Base-by-base conservation (phyloP, 805 yeast species). In the Clavispora fructus region DNA sequence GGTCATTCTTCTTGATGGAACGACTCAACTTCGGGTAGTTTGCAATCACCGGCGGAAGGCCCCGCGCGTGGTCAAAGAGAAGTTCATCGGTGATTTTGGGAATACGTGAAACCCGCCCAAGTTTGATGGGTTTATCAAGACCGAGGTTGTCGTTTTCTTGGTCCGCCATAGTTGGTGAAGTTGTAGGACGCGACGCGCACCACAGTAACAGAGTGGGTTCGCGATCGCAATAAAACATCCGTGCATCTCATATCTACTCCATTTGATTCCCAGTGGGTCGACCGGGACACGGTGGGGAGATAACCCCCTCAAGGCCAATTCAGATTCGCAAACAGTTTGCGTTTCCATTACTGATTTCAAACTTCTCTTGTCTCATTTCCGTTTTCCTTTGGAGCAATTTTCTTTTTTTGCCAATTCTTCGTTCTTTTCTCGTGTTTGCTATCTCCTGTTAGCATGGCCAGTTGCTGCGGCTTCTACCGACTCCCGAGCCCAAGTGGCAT, bases 31-130 rank as follows among this genome's bases (percentile, higher is more conserved):
- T 63, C 13, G 44, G 48, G 49, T 70, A 60, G 53, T 69, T 64
- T 41, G 61, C 61, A 13, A 59, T 54, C 27, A 71, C 55, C 45
- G 65, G 62, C 8, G 63, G 60, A 14, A 71, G 50, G 1, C 77
- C 77, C 5, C 62, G 59, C 11, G 55, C 53, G 30, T 54, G 55
- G 40, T 64, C 63, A 47, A 71, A 62, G 10, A 71, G 53, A 41
- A 74, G 54, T 30, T 68, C 68, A 44, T 69, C 68, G 40, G 73
- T 74, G 32, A 71, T 50, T 44, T 62, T 63, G n/a, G 75, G 67
- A 7, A 65, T 50, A 43, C 66, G 65, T 13, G 56, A 56, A 14
- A 47, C 53, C 14, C 73, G 57, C 13, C 62, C 61, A 16, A 68
- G 57, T 47, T 67, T 69, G 35, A 71, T 57, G 12, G 64, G 65